These are phyloP conservation scores for Raffaelea albimanens DNA, from an alignment of 2,329 filamentous ascomycete genomes.

Conservation along the genomic window DNA sequence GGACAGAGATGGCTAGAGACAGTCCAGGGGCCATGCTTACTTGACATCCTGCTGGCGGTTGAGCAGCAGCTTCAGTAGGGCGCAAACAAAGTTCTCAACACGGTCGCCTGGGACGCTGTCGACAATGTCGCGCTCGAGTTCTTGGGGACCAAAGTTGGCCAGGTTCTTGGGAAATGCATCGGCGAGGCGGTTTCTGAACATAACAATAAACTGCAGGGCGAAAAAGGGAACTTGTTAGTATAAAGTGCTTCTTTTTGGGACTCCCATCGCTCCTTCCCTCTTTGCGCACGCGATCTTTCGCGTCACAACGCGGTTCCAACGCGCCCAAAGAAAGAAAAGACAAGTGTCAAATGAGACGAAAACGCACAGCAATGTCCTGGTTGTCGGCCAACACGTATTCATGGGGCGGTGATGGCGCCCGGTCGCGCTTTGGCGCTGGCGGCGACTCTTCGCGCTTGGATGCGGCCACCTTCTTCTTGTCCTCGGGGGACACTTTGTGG, in stretches of 20 bases:
- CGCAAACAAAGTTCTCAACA: conserved; percentile 81
- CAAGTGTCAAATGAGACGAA: conserved; percentile 17
- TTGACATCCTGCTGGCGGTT: conserved; percentile 99
- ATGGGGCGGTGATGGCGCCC: conserved; percentile 74
- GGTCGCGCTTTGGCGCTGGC: conserved; percentile 63
- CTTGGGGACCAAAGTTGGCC: conserved; percentile 85
- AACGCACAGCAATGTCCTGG: conserved; percentile 80
- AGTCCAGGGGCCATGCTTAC: conserved; percentile 37
- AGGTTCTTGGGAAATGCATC: conserved; percentile 83
- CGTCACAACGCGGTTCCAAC: conserved; percentile 28
- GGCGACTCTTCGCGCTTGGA: conserved; percentile 41
- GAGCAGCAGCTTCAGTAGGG: conserved; percentile 74
- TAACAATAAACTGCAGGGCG: conserved; percentile 75
- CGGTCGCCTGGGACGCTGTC: conserved; percentile 72
- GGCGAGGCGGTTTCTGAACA: conserved; percentile 90
- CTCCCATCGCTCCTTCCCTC: conserved; percentile 1
- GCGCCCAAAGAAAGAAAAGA: conserved; percentile 13
- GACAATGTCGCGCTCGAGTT: conserved; percentile 79
- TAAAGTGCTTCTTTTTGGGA: neutral
- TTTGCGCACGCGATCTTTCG: conserved; percentile 40
- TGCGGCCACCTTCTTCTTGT: conserved; percentile 5
- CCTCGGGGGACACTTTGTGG: conserved; percentile 36
- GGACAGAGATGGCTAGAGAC: neutral
- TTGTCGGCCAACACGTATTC: conserved; percentile 87
- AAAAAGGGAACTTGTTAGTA: conserved; percentile 21